Percentiles rank a stretch among this genome's conserved stretches.
phyloP scores from a whole-genome alignment of 805 yeast species.

The Naumovozyma baii region DNA sequence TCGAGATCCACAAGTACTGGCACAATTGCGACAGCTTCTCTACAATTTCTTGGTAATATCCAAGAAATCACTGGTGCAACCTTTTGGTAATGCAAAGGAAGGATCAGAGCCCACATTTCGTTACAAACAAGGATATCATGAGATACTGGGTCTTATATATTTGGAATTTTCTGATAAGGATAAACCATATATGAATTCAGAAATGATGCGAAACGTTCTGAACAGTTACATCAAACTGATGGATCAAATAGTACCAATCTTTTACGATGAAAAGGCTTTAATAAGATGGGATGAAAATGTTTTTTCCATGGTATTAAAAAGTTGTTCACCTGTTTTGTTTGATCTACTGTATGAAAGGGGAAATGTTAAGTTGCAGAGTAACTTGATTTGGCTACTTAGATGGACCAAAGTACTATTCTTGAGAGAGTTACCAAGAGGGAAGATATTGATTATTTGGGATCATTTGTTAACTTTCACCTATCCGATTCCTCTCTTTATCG shows the following conservation, averaged over 20 bases:
- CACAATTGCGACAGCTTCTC: constrained; percentile 20
- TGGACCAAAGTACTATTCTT: constrained; percentile 27
- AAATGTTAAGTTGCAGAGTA: constrained; percentile 6
- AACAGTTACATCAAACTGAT: constrained; percentile 21
- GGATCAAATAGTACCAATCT: constrained; percentile 18
- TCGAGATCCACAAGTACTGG: constrained; percentile 11
- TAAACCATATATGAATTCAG: neutral
- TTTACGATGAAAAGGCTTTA: constrained; percentile 20
- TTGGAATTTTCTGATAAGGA: constrained; percentile 14
- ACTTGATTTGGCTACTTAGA: constrained; percentile 27
- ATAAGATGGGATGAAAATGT: constrained; percentile 19
- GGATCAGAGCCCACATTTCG: neutral
- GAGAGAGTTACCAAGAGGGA: constrained; percentile 22
- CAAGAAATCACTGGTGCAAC: neutral
- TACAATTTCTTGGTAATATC: constrained; percentile 14
- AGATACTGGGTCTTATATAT: constrained; percentile 22
- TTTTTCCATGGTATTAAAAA: constrained; percentile 16
- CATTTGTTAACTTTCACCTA: constrained; percentile 20
- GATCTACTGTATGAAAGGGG: constrained; percentile 6
- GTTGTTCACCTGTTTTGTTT: constrained; percentile 13
- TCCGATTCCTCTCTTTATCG: constrained; percentile 17
- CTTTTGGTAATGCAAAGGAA: neutral
- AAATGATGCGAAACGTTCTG: constrained; percentile 12
- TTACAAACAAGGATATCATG: constrained; percentile 29
- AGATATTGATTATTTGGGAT: constrained; percentile 25